Percentiles rank a stretch among this genome's conserved stretches.
These are phyloP conservation scores for Aspergillus carbonarius DNA, from an alignment of 2,329 filamentous ascomycete genomes.

Conservation along the genomic window DNA sequence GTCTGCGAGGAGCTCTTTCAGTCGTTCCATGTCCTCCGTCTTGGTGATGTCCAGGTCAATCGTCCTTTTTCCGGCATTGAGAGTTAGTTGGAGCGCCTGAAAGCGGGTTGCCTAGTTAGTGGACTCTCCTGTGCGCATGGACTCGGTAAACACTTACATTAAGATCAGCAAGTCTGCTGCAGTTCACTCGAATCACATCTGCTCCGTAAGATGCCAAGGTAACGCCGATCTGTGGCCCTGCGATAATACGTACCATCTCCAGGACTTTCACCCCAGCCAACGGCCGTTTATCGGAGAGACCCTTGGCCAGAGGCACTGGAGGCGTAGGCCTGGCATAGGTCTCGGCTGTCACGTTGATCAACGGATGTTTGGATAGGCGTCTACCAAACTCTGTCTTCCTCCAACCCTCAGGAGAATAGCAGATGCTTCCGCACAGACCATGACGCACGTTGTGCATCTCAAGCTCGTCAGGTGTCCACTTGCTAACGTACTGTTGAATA, in stretches of 20 bases:
- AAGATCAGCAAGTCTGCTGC: conserved; percentile 39
- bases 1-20: conserved; percentile 46
- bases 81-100: conserved; percentile 5
- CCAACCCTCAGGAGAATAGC: conserved; percentile 48
- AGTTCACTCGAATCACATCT: conserved; percentile 49
- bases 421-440: conserved; percentile 47
- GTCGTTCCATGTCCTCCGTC: conserved; percentile 36
- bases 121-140: no score
- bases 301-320: conserved; percentile 25
- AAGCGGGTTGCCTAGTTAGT: not conserved
- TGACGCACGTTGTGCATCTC: conserved; percentile 43
- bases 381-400: conserved; percentile 46
- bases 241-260: conserved; percentile 41
- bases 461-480: conserved; percentile 43
- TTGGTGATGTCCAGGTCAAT: conserved; percentile 48
- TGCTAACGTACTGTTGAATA: conserved; percentile 29
- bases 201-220: conserved; percentile 48
- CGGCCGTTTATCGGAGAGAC: conserved; percentile 14
- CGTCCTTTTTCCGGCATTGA: conserved; percentile 14
- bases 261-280: conserved; percentile 52
- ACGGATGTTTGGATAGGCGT: conserved; percentile 41
- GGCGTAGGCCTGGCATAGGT: conserved; percentile 36
- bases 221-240: conserved; percentile 45
- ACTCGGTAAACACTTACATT: conserved; percentile 19
- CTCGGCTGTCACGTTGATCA: conserved; percentile 43